phyloP scores from a whole-genome alignment of 2,329 filamentous ascomycete species.

The Chrysoporthe puriensis region DNA sequence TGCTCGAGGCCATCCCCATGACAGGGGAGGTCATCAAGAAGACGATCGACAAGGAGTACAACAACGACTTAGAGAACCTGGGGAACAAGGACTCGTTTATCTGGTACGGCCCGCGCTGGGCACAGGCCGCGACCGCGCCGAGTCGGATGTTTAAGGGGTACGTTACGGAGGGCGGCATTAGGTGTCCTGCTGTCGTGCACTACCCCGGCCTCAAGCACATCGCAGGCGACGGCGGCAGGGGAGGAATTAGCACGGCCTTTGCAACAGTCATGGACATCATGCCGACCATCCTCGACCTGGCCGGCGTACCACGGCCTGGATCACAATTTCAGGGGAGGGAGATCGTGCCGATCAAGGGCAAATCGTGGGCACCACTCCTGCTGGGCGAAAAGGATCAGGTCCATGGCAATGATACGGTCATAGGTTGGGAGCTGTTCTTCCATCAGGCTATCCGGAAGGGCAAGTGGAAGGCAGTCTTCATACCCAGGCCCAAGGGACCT shows the following conservation, averaged over 20 bases:
- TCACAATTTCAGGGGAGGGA: constrained; percentile 47
- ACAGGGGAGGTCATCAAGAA: constrained; percentile 30
- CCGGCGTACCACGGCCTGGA: constrained; percentile 53
- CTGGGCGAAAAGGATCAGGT: constrained; percentile 34
- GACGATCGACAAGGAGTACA: constrained; percentile 53
- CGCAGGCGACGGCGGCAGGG: not conserved
- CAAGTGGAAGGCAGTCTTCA: constrained; percentile 48
- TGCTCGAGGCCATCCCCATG: constrained; percentile 32
- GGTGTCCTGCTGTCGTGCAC: constrained; percentile 50
- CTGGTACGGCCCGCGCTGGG: constrained; percentile 62
- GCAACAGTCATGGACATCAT: constrained; percentile 56
- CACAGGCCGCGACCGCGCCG: constrained; percentile 40
- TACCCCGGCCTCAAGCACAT: constrained; percentile 19
- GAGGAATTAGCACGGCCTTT: constrained; percentile 49
- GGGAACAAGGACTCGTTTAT: constrained; percentile 58
- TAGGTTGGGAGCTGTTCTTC: constrained; percentile 43
- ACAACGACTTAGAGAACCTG: constrained; percentile 59
- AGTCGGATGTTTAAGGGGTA: constrained; percentile 39
- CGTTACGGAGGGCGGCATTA: constrained; percentile 53
- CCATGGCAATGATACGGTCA: constrained; percentile 42
- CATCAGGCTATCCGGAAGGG: constrained; percentile 40
- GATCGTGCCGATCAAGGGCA: constrained; percentile 40
- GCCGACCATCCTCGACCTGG: constrained; percentile 53
- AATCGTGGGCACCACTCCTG: constrained; percentile 40
- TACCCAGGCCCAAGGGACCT: constrained; percentile 51